Evolutionary conservation across 2,329 filamentous ascomycete species (phyloP), one percentile per base, ranked within the genome.

Genomic region (Aspergillus sp.): DNA sequence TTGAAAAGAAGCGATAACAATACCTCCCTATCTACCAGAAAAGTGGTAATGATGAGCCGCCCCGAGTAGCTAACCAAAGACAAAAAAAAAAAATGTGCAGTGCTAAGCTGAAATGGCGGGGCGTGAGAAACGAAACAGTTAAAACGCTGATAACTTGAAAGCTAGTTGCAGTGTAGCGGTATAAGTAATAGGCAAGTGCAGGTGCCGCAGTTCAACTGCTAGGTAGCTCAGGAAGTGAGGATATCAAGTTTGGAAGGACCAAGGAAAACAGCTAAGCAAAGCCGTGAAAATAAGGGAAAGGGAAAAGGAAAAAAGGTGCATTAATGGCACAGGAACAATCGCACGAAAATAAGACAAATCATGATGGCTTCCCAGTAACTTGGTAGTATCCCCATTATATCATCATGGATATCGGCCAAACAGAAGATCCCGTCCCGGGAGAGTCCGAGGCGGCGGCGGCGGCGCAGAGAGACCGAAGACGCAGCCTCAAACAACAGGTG

Each of bases 391-490:
- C 27, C 33, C 27, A 21, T 24, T 31, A 9, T 14, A 35, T 15
- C 27, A 64, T 64, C 59, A 58, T 57, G 55, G 58, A 63, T 62
- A 45, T 48, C 55, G 52, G 54, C 27, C 11, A 59, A 60, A 58
- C 52, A 58, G 54, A 62, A 60, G 47, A 48, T 55, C 56, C 55
- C 19, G 45, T 52, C 54, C 58, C 62, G 60, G 35, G 39, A 49
- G 52, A 56, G 24, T 54, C 63, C 56, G 56, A 66, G 58, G 51
- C 52, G 46, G 57, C 44, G 64, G 60, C 64, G 65, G 71, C 58
- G 49, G 57, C 57, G 66, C 57, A 53, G 60, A 70, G 62, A 51
- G 45, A 63, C 68, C 70, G 62, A 66, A 70, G 58, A 64, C 66
- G 72, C 67, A 64, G 51, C 53, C 60, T 52, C 62, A 64, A 65